phyloP scores from a whole-genome alignment of 2,329 filamentous ascomycete species.

The Rhynchosporium secalis region DNA sequence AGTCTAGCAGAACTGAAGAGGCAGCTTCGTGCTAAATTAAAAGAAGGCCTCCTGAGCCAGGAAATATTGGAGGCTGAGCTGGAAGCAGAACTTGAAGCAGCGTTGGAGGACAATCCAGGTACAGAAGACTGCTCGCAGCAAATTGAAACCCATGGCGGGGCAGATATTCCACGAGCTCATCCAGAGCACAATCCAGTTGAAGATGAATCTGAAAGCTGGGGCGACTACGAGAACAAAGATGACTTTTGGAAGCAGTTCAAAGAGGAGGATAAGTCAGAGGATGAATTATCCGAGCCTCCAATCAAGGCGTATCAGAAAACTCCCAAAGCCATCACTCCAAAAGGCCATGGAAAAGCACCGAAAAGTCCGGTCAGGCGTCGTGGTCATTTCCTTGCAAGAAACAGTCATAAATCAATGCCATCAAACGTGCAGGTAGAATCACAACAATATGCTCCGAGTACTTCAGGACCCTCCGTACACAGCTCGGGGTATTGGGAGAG shows the following conservation, averaged over 20 bases:
- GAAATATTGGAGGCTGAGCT: background rate
- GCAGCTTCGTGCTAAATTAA: background rate
- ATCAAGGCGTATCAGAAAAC: background rate
- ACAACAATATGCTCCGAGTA: background rate
- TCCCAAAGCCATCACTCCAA: background rate
- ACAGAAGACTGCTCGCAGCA: background rate
- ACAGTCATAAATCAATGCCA: no score
- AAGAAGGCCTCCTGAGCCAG: no score
- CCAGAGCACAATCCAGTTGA: background rate
- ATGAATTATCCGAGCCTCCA: background rate
- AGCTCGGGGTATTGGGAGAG: background rate
- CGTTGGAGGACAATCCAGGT: background rate
- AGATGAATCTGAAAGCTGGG: background rate
- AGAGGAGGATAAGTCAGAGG: background rate
- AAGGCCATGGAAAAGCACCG: background rate
- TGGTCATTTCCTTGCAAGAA: no score
- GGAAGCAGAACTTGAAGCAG: background rate
- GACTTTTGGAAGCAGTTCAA: background rate
- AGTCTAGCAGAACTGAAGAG: background rate
- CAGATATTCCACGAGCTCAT: background rate
- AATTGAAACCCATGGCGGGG: background rate
- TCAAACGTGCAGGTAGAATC: no score
- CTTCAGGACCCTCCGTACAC: background rate
- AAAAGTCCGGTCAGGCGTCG: no score
- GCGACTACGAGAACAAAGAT: background rate